Conservation (phyloP, 164 flowering plant genomes). For the Houttuynia cordata region DNA sequence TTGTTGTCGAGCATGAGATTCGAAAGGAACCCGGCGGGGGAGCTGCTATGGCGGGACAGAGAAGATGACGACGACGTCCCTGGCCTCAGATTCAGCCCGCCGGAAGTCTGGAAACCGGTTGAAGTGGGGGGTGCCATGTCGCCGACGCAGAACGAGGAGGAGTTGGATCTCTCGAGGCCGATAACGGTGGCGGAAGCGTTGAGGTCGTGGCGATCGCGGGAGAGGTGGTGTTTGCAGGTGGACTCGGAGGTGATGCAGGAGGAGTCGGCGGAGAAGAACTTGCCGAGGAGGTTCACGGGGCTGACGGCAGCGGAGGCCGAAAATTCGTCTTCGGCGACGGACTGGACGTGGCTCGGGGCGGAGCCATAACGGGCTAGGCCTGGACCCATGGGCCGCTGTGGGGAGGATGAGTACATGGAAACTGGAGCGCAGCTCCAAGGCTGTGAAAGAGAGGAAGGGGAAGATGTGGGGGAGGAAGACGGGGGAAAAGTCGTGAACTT, state of each 20-base stretch:
- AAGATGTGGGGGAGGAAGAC: too few species aligned
- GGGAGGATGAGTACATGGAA: background rate
- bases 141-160: constrained; percentile 21
- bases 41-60: constrained; percentile 60
- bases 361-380: constrained; percentile 47
- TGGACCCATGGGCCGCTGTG: constrained; percentile 9
- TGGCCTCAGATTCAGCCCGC: constrained; percentile 8
- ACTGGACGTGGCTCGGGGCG: constrained; percentile 46
- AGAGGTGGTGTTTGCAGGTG: constrained; percentile 12
- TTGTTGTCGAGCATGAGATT: constrained; percentile 34
- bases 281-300: constrained; percentile 14
- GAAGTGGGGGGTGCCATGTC: background rate
- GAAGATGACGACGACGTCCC: constrained; percentile 20
- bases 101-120: background rate
- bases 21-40: constrained; percentile 62
- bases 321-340: constrained; percentile 16
- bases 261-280: constrained; percentile 26
- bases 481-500: too few species aligned
- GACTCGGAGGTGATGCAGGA: constrained; percentile 25
- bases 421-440: background rate
- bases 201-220: constrained; percentile 1
- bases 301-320: constrained; percentile 14
- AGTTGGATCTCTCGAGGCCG: constrained; percentile 15
- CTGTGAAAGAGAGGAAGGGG: too few species aligned
- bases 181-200: background rate